Conservation (phyloP, 306 rosid genomes). For the Purshia tridentata region DNA sequence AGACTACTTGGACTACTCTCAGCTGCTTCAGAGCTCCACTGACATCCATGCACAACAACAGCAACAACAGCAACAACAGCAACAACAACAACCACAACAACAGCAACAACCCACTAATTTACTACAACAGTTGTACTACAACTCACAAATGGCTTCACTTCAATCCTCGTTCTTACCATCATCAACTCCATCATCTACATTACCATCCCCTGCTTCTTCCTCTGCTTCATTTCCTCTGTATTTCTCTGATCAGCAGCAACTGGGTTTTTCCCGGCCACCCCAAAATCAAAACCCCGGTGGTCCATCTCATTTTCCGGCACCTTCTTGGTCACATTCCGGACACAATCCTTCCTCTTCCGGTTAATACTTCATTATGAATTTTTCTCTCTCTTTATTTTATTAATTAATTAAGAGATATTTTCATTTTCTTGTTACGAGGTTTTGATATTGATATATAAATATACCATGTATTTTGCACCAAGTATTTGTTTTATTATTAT, state of each 20-base stretch:
- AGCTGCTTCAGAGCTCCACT: constrained; percentile 56
- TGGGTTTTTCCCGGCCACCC: constrained; percentile 40
- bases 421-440: constrained; percentile 9
- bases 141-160: constrained; percentile 48
- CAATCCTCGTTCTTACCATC: constrained; percentile 35
- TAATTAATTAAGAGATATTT: background rate
- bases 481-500: background rate
- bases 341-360: constrained; percentile 55
- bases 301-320: constrained; percentile 31
- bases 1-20: constrained; percentile 69
- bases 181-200: constrained; percentile 23
- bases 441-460: background rate
- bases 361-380: constrained; percentile 29
- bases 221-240: constrained; percentile 69
- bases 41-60: constrained; percentile 44
- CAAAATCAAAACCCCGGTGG: constrained; percentile 27
- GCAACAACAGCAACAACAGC: background rate
- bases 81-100: constrained; percentile 14
- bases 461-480: constrained; percentile 8
- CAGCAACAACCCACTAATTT: constrained; percentile 33
- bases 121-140: constrained; percentile 58
- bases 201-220: constrained; percentile 43
- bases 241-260: constrained; percentile 42
- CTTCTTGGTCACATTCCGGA: constrained; percentile 63
- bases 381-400: constrained; percentile 11